Base-by-base conservation (phyloP, 805 yeast genomes). In the Candida loeiensis region DNA sequence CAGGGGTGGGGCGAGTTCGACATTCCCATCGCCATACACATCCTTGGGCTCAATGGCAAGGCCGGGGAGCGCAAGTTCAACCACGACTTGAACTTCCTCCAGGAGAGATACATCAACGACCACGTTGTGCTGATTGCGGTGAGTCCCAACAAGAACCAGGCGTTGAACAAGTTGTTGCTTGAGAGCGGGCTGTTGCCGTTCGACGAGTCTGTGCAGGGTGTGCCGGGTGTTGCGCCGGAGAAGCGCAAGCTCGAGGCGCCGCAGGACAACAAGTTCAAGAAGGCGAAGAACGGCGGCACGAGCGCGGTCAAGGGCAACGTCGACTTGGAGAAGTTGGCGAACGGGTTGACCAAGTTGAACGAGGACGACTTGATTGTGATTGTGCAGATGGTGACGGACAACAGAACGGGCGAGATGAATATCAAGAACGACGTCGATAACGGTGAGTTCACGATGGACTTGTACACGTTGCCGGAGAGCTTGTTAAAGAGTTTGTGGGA, bases 1-100 rank as follows among this genome's bases (percentile, higher is more conserved):
- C 82, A 87, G 66, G 99, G 99, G 37, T 91, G 99, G 98, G 99
- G 98, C 60, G 98, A 91, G 50, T 91, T 91, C 55, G 96, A 90
- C 56, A 75, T 93, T 58, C 85, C 85, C 27, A 81, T 93, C 45
- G 74, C 85, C 24, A 69, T 90, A 31, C 84, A 84, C 45, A 67
- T 85, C 33, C 73, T 82, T 14, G 74, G 74, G 11, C 54, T 69
- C 33, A 55, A 61, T 16, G 98, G 95, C 45, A 85, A 84, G 56
- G 85, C 82, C 40, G 98, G 98, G 36, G 97, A 90, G 61, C 76
- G 84, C 46, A 85, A 85, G 57, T 63, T 93, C 41, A 79, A 77
- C 53, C 98, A 93, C 59, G 99, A 91, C 63, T 77, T 91, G 59
- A 89, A 89, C 63, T 93, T 91, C 63, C 64, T 76, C 46, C 78